Evolutionary conservation across 2,329 filamentous ascomycete species (phyloP), one percentile per base, ranked within the genome.

Genomic region (Massarina eburnea): DNA sequence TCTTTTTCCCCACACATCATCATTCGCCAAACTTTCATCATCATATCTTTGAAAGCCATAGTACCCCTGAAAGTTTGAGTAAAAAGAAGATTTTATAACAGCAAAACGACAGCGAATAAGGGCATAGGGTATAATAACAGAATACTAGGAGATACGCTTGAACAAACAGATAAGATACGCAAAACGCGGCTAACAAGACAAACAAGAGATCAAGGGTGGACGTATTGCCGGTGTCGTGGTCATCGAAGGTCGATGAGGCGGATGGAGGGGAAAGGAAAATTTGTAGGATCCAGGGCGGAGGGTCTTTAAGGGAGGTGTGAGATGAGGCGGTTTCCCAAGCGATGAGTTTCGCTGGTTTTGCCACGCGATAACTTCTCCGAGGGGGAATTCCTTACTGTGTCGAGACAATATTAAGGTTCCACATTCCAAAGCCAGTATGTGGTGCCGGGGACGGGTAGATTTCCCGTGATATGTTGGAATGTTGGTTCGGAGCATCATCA

Each of bases 341-440:
- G 55, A 58, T 49, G 52, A 41, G 37, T 33, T 39, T 36, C 15
- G 33, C 24, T 41, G n/a, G n/a, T n/a, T n/a, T n/a, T n/a, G n/a
- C n/a, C n/a, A n/a, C n/a, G n/a, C n/a, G n/a, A n/a, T n/a, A n/a
- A n/a, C n/a, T n/a, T n/a, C n/a, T n/a, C n/a, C n/a, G 41, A 29
- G 26, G 42, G 35, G 52, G 33, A 33, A 66, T 63, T 67, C 65
- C 65, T 68, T 69, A 57, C 49, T 51, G n/a, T 35, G 32, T 42
- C 44, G 41, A 49, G 45, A 61, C 51, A 62, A 57, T 59, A 41
- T 46, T 45, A 46, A 48, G 20, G 53, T 51, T 55, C 44, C 48
- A 56, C 57, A 63, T 70, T 68, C 62, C 54, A 60, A 51, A 43
- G 37, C 36, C 34, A 36, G 30, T 18, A n/a, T 34, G 33, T 41